Evolutionary conservation across 352 stramenopile species (phyloP).

Genomic region (Aphanomyces euteiches): DNA sequence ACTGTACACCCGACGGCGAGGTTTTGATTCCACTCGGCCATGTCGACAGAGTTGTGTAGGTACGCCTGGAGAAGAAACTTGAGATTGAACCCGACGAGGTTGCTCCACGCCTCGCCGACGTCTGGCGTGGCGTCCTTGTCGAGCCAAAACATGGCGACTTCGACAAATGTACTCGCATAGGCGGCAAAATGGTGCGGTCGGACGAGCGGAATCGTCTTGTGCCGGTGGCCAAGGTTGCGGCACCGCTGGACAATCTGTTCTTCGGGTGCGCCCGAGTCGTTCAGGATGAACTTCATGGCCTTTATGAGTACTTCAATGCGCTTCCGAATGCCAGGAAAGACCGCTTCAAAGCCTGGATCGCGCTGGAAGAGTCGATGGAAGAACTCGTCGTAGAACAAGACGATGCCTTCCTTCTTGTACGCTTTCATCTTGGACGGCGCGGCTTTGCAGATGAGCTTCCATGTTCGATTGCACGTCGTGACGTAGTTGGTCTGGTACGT

Average conservation of each 20-base stretch:
- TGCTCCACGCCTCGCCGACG: slow-evolving; percentile 28
- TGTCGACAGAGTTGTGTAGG: slow-evolving; percentile 10
- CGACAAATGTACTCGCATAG: slow-evolving; percentile 28
- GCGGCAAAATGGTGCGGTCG: slow-evolving; percentile 26
- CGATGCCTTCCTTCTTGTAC: slow-evolving; percentile 27
- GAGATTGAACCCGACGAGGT: slow-evolving; percentile 28
- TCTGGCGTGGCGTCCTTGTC: slow-evolving; percentile 28
- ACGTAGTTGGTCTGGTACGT: slow-evolving; percentile 25
- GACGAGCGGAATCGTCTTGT: slow-evolving; percentile 17
- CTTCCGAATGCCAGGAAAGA: slow-evolving; percentile 26
- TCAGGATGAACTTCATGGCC: slow-evolving; percentile 26
- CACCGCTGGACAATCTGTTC: not conserved
- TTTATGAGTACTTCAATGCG: slow-evolving; percentile 27
- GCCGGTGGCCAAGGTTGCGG: slow-evolving; percentile 26
- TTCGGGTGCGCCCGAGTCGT: not conserved
- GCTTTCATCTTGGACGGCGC: slow-evolving; percentile 16
- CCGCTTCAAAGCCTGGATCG: slow-evolving; percentile 19
- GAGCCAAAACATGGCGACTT: slow-evolving; percentile 29
- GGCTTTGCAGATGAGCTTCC: slow-evolving; percentile 25
- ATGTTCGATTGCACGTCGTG: slow-evolving; percentile 18
- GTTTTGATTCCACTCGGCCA: slow-evolving; percentile 28
- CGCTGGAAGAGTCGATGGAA: slow-evolving; percentile 27
- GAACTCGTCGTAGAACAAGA: slow-evolving; percentile 25
- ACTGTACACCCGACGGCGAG: not conserved
- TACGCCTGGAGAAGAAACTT: slow-evolving; percentile 30